Conservation (phyloP, 169 alveolate species). For the Perkinsus marinus region DNA sequence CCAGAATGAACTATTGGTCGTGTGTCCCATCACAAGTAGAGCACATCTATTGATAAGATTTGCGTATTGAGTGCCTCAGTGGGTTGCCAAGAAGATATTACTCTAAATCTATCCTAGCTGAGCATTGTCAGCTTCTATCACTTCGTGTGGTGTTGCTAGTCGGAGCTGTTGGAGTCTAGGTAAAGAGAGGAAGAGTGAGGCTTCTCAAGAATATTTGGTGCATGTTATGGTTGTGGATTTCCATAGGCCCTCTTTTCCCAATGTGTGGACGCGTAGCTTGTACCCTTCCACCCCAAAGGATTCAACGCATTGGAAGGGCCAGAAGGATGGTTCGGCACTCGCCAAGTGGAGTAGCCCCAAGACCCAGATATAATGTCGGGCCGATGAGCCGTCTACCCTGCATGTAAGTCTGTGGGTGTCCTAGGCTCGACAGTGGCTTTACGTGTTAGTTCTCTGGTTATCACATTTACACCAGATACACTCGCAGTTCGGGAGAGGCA, state of each 20-base stretch:
- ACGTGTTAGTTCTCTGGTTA: no score
- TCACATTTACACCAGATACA: neutral
- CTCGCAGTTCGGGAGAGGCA: neutral
- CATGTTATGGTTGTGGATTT: no score
- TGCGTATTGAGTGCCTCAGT: no score
- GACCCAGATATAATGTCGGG: neutral
- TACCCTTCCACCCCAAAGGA: neutral
- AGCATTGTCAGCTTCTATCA: neutral
- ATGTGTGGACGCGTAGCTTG: neutral
- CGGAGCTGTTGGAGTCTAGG: neutral
- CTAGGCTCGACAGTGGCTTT: no score
- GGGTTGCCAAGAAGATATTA: neutral
- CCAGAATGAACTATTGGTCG: neutral
- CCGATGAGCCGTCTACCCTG: neutral
- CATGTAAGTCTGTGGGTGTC: neutral
- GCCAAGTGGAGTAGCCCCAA: neutral
- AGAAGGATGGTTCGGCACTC: neutral
- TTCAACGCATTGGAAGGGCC: neutral
- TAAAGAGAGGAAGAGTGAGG: no score
- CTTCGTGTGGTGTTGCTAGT: neutral
- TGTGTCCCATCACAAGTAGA: neutral
- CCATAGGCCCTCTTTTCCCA: neutral
- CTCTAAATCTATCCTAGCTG: neutral
- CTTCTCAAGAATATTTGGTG: no score
- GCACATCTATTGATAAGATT: no score